Evolutionary conservation across 23 red algal species (phyloP).

Genomic region (Gracilaria vermiculophylla): DNA sequence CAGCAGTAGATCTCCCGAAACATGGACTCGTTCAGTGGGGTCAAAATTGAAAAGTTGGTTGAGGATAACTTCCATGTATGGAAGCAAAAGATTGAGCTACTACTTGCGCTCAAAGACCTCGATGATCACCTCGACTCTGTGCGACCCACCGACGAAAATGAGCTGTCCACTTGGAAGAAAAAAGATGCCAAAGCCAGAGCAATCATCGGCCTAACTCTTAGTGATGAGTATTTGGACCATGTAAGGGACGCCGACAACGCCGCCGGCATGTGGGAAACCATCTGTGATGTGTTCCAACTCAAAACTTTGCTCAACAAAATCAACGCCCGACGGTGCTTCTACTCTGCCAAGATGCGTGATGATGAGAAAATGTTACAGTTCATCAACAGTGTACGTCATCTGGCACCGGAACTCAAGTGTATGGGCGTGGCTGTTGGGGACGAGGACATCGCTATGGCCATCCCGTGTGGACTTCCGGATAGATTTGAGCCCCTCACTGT

Average conservation of each 20-base stretch:
- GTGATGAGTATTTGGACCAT: conserved; percentile 34
- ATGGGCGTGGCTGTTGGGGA: conserved; percentile 10
- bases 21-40: neutral
- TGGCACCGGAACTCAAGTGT: conserved; percentile 2
- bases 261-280: too few relatives aligned
- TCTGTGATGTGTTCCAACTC: too few relatives aligned
- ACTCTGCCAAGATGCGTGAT: conserved; percentile 28
- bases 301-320: neutral
- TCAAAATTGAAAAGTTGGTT: conserved; percentile 19
- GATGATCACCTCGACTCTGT: conserved; percentile 21
- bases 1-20: neutral
- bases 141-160: neutral
- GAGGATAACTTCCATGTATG: conserved; percentile 45
- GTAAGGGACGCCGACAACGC: neutral
- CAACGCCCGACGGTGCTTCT: conserved; percentile 35
- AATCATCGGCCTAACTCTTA: conserved; percentile 33
- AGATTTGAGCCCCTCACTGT: conserved; percentile 27
- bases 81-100: conserved; percentile 37
- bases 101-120: conserved; percentile 38
- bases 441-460: conserved; percentile 27
- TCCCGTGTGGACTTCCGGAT: conserved; percentile 2
- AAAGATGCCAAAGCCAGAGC: conserved; percentile 46
- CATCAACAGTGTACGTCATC: neutral
- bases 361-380: conserved; percentile 44
- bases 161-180: conserved; percentile 31